A percentile compares a stretch with the other conserved stretches of the same genome.
Conservation (phyloP, 2,329 filamentous ascomycete species). For the Cercospora sojina region DNA sequence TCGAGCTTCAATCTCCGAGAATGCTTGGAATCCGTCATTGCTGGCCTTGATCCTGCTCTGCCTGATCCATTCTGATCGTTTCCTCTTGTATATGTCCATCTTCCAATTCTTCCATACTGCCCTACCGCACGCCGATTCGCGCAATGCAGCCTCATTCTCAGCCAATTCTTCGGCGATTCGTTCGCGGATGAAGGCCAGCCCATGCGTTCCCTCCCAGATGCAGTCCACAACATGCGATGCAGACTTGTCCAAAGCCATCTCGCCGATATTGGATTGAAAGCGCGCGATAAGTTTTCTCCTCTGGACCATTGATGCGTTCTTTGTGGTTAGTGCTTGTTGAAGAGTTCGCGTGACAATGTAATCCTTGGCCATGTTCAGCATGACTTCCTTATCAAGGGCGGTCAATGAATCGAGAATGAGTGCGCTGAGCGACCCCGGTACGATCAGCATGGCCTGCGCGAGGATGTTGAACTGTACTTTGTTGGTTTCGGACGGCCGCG, state of each 20-base stretch:
- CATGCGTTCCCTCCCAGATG: constrained; percentile 63
- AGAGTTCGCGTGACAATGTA: constrained; percentile 60
- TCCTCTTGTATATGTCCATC: constrained; percentile 68
- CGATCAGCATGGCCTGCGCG: constrained; percentile 73
- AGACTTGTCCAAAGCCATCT: constrained; percentile 59
- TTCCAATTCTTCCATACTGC: constrained; percentile 73
- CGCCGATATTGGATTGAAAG: constrained; percentile 61
- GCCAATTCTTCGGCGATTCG: constrained; percentile 64
- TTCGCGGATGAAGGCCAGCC: constrained; percentile 66
- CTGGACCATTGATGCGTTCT: constrained; percentile 56
- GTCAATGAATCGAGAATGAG: constrained; percentile 65
- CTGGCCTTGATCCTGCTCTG: constrained; percentile 56
- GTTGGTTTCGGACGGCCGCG: constrained; percentile 32
- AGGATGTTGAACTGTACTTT: constrained; percentile 75
- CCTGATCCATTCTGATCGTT: constrained; percentile 62
- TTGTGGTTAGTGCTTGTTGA: constrained; percentile 60
- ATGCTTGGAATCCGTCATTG: constrained; percentile 52
- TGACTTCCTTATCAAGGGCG: constrained; percentile 51
- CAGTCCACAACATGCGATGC: constrained; percentile 68
- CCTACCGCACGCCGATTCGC: constrained; percentile 64
- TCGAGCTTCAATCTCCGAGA: constrained; percentile 47
- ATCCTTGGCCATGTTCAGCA: constrained; percentile 65
- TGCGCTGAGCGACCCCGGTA: constrained; percentile 66
- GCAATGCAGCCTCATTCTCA: constrained; percentile 57
- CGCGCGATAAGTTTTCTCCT: constrained; percentile 63